These are phyloP conservation scores for Phytophthora rubi DNA, from an alignment of 352 stramenopile species.

Conservation along the genomic window DNA sequence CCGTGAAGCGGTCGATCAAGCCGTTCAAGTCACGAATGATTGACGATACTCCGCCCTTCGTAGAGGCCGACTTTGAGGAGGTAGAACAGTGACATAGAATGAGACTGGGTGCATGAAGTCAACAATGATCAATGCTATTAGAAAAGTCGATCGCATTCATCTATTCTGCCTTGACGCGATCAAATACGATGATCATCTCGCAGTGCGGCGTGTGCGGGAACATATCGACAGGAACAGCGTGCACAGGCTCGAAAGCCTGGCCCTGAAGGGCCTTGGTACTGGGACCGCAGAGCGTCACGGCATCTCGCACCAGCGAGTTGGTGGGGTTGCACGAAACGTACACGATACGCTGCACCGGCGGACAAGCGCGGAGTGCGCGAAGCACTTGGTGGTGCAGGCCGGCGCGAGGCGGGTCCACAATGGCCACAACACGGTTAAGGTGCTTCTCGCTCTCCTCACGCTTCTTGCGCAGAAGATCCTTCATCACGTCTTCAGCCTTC, in stretches of 20 bases:
- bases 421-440: slow-evolving; percentile 90
- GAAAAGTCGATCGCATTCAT: slow-evolving; percentile 7
- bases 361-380: slow-evolving; percentile 82
- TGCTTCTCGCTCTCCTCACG: slow-evolving; percentile 57
- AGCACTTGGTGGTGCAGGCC: slow-evolving; percentile 95
- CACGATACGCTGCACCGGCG: slow-evolving; percentile 90
- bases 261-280: slow-evolving; percentile 94
- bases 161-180: slow-evolving; percentile 69
- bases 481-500: slow-evolving; percentile 93
- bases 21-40: slow-evolving; percentile 85
- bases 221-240: slow-evolving; percentile 97
- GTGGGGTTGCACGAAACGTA: slow-evolving; percentile 99
- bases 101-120: slow-evolving; percentile 6
- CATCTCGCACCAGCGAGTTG: slow-evolving; percentile 92
- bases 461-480: slow-evolving; percentile 75
- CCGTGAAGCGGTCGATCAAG: slow-evolving; percentile 64
- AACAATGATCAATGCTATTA: slow-evolving; percentile 16
- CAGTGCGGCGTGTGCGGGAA: slow-evolving; percentile 98
- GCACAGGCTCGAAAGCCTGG: slow-evolving; percentile 91
- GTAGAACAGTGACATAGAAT: slow-evolving; percentile 43
- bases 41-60: slow-evolving; percentile 65
- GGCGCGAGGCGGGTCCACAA: slow-evolving; percentile 97
- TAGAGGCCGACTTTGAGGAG: slow-evolving; percentile 74
- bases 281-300: slow-evolving; percentile 91
- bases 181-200: slow-evolving; percentile 99